phyloP scores from a whole-genome alignment of 1,139 yeast species.

The Saccharomyces pastorianus region DNA sequence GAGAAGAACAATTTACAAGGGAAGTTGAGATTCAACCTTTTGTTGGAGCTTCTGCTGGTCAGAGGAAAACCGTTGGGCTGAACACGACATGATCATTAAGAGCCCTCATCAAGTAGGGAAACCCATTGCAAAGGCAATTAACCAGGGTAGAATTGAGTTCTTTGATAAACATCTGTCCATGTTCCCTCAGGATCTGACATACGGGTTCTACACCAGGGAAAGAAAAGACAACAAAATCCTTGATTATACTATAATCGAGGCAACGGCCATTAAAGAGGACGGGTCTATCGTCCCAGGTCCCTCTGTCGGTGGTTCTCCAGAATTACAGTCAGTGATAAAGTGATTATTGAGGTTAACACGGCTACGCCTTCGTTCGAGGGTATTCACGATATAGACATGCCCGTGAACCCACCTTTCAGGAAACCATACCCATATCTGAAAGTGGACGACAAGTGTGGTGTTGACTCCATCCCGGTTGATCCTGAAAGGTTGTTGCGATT shows the following conservation, averaged over 20 bases:
- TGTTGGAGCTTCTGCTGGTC: constrained; percentile 97
- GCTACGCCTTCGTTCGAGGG: constrained; percentile 93
- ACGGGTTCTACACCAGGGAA: constrained; percentile 81
- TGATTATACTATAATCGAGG: constrained; percentile 87
- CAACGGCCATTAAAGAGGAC: constrained; percentile 92
- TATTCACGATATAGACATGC: constrained; percentile 89
- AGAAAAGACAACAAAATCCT: constrained; percentile 55
- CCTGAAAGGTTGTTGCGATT: constrained; percentile 80
- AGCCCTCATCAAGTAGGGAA: constrained; percentile 98
- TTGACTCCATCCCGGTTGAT: constrained; percentile 72
- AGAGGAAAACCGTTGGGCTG: constrained; percentile 93
- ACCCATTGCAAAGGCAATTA: constrained; percentile 84
- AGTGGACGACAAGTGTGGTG: constrained; percentile 66
- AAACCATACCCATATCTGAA: constrained; percentile 79
- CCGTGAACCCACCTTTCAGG: constrained; percentile 81
- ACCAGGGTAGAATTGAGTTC: constrained; percentile 76
- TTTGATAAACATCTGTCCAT: constrained; percentile 94
- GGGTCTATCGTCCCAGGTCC: constrained; percentile 95
- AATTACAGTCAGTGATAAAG: constrained; percentile 73
- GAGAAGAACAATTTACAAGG: constrained; percentile 83
- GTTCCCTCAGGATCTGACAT: constrained; percentile 96
- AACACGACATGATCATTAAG: constrained; percentile 70
- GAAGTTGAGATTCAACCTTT: constrained; percentile 74
- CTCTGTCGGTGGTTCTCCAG: constrained; percentile 96
- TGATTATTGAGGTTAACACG: constrained; percentile 89